Evolutionary conservation across 1,139 yeast genomes (phyloP).

Genomic region (Meyerozyma sp.): DNA sequence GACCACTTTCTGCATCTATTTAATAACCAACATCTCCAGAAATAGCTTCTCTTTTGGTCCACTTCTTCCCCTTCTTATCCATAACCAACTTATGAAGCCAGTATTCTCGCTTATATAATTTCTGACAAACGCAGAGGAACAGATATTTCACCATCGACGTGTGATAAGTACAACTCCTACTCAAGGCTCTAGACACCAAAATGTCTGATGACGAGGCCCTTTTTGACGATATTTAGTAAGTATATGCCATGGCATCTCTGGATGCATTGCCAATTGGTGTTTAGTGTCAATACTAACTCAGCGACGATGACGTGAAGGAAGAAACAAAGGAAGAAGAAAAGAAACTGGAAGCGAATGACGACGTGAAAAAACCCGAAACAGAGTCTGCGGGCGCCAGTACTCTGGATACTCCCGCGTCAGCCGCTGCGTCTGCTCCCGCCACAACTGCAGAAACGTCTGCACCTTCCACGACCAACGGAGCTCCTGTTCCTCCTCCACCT

Average conservation of each 20-base stretch:
- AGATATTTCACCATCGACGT: not conserved
- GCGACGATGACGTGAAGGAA: conserved; percentile 12
- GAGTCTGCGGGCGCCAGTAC: not conserved
- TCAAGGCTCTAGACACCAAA: not conserved
- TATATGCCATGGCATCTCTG: conserved; percentile 7
- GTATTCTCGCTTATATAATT: too few relatives aligned
- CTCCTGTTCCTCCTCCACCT: conserved; percentile 1
- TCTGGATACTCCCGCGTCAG: conserved; percentile 1
- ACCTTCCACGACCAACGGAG: not conserved
- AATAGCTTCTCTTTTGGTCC: not conserved
- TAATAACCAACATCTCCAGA: not conserved
- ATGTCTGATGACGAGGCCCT: conserved; percentile 70
- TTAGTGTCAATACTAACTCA: conserved; percentile 6
- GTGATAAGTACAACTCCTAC: not conserved
- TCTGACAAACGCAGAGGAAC: not conserved
- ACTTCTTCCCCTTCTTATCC: too few relatives aligned
- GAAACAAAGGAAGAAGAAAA: conserved; percentile 6
- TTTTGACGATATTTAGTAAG: conserved; percentile 68
- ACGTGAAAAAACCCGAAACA: not conserved
- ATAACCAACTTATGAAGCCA: too few relatives aligned
- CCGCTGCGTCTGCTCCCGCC: conserved; percentile 3
- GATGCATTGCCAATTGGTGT: not conserved
- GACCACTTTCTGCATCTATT: conserved; percentile 2
- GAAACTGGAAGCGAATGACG: conserved; percentile 2
- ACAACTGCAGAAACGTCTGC: not conserved